Base-by-base conservation (phyloP, 169 alveolate species). In the Cryptosporidium canis region DNA sequence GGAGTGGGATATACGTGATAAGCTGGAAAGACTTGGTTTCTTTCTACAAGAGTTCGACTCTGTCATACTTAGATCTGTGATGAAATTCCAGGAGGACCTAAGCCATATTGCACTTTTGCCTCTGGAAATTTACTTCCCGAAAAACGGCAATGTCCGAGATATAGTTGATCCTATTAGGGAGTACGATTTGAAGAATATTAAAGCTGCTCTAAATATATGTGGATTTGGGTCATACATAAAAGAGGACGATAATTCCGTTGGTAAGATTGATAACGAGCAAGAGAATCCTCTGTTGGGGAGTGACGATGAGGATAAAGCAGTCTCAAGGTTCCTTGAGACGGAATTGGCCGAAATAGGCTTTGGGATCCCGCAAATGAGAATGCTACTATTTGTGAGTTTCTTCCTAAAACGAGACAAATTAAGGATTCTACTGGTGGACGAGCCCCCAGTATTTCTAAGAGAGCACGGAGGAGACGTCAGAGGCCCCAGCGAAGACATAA, bases 381-480 rank as follows among this genome's bases (percentile, higher is more conserved):
- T 77, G 87, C 64, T 77, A 18, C 51, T 77, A 12, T 77, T 77
- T 77, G 87, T 63, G 7, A 55, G 37, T 39, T 77, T 58, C 45
- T 77, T 56, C 51, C 33, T 77, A 8, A 77, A 58, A 31, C 55
- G 64, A 12, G 31, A 77, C 14, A 41, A 77, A 44, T 24, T 77
- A 37, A 77, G 66, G 44, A 77, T 77, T 18, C 12, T 77, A 12
- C 65, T 77, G 14, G 64, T 77, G 4, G 87, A 77, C 70, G 87
- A 77, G 41, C 87, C 87, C 45, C 87, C 87, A 21, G 87, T 77
- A 24, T 16, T 77, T 55, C n/a, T 27, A 35, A 48, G 51, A n/a
- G 35, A 37, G n/a, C 51, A 58, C 14, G 14, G 5, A 21, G 37
- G 1, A 6, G 45, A 0, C 16, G 2, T 18, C n/a, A 58, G 6